phyloP scores from a whole-genome alignment of 768 basidiomycete species.

The Russula lepida region DNA sequence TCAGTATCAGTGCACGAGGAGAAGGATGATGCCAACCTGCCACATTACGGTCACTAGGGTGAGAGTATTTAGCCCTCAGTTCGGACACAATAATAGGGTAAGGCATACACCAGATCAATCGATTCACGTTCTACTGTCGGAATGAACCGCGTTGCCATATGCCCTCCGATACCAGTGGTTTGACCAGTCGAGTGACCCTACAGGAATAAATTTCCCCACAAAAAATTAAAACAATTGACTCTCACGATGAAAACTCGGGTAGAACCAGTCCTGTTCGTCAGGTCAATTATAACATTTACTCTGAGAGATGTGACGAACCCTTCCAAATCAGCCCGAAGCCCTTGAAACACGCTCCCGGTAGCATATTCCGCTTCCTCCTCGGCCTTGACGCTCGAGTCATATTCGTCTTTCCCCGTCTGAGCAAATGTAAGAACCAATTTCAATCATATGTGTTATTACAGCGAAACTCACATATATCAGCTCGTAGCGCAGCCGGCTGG shows the following conservation, averaged over 20 bases:
- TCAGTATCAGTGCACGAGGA: not conserved
- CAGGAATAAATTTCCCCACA: constrained; percentile 5
- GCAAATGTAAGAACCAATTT: not conserved
- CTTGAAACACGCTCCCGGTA: constrained; percentile 79
- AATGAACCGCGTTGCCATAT: constrained; percentile 78
- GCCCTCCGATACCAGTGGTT: constrained; percentile 73
- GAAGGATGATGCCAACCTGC: constrained; percentile 40
- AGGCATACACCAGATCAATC: constrained; percentile 70
- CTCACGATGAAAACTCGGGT: constrained; percentile 80
- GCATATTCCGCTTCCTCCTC: constrained; percentile 50
- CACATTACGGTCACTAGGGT: constrained; percentile 67
- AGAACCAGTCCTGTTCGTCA: constrained; percentile 43
- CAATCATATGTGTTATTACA: not conserved
- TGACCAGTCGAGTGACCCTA: constrained; percentile 88
- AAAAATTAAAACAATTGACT: not conserved
- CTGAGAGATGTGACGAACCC: constrained; percentile 40
- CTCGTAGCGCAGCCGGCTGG: constrained; percentile 61
- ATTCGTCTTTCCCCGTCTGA: constrained; percentile 77
- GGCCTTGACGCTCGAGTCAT: constrained; percentile 63
- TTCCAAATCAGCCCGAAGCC: constrained; percentile 77
- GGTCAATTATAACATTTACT: not conserved
- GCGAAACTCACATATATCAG: constrained; percentile 66
- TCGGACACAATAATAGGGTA: not conserved
- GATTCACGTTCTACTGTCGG: constrained; percentile 95
- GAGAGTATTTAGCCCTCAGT: not conserved